These are phyloP conservation scores for Perilla frutescens DNA, from an alignment of 257 asterid genomes.

Conservation along the genomic window DNA sequence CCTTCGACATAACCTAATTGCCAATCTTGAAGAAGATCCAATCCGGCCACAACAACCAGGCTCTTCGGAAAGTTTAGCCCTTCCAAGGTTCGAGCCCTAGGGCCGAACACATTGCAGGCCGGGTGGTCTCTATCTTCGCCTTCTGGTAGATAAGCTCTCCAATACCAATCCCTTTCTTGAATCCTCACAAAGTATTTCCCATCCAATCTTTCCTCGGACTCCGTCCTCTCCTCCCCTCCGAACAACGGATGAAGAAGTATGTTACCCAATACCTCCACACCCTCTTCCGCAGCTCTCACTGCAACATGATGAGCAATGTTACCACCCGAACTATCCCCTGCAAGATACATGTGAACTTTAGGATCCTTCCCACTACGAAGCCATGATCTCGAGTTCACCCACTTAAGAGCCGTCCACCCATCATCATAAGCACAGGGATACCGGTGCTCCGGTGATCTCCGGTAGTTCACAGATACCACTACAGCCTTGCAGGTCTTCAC, in stretches of 20 bases:
- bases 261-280: slow-evolving; percentile 51
- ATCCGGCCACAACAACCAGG: slow-evolving; percentile 56
- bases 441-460: slow-evolving; percentile 78
- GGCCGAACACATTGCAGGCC: slow-evolving; percentile 58
- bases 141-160: slow-evolving; percentile 62
- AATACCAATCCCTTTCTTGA: slow-evolving; percentile 63
- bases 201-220: slow-evolving; percentile 51
- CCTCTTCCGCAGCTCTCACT: slow-evolving; percentile 46
- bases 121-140: slow-evolving; percentile 63
- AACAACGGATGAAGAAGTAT: slow-evolving; percentile 57
- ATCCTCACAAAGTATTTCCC: slow-evolving; percentile 59
- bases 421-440: slow-evolving; percentile 85
- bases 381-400: slow-evolving; percentile 63
- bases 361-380: slow-evolving; percentile 50
- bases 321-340: slow-evolving; percentile 63
- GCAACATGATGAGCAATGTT: slow-evolving; percentile 63
- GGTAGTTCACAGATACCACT: slow-evolving; percentile 76
- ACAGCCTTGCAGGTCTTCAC: slow-evolving; percentile 65
- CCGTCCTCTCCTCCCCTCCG: slow-evolving; percentile 58
- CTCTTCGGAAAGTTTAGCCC: slow-evolving; percentile 53
- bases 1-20: slow-evolving; percentile 56
- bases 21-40: slow-evolving; percentile 64
- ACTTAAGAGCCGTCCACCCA: slow-evolving; percentile 78
- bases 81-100: slow-evolving; percentile 35
- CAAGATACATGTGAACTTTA: slow-evolving; percentile 53